phyloP scores from a whole-genome alignment of 768 basidiomycete genomes.

The Lentinula raphanica region DNA sequence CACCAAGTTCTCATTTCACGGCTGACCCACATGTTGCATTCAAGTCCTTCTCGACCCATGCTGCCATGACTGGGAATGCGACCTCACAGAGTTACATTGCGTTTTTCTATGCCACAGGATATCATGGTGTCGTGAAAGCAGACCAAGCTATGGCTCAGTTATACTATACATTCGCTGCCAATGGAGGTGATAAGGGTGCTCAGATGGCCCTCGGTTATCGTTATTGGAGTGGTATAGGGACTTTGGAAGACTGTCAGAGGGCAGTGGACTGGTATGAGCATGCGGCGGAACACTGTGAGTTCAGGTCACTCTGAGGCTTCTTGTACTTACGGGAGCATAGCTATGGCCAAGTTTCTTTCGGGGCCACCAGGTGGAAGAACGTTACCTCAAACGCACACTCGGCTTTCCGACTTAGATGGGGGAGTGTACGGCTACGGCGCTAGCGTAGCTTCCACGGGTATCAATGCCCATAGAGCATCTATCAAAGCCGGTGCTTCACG shows the following conservation, averaged over 20 bases:
- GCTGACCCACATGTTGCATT: conserved; percentile 60
- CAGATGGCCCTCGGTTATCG: conserved; percentile 93
- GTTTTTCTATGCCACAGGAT: conserved; percentile 89
- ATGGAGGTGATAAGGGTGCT: conserved; percentile 80
- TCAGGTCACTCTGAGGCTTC: background rate
- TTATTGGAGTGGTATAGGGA: conserved; percentile 94
- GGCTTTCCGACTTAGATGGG: conserved; percentile 84
- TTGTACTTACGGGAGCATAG: conserved; percentile 28
- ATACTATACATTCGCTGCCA: conserved; percentile 91
- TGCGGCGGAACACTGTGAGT: conserved; percentile 77
- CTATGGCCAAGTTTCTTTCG: conserved; percentile 72
- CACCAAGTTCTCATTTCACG: conserved; percentile 62
- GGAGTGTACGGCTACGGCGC: conserved; percentile 95
- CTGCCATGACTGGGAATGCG: conserved; percentile 70
- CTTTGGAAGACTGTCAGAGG: conserved; percentile 76
- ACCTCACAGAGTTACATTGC: conserved; percentile 81
- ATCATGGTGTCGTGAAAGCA: conserved; percentile 53
- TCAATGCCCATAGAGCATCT: conserved; percentile 64
- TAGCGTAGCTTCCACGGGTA: conserved; percentile 85
- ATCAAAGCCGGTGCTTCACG: conserved; percentile 80
- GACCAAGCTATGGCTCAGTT: conserved; percentile 82
- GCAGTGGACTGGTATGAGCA: conserved; percentile 87
- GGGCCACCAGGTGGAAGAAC: conserved; percentile 92
- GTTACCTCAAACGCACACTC: conserved; percentile 73
- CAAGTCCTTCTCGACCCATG: conserved; percentile 58